Evolutionary conservation across 1,139 yeast species (phyloP).

Genomic region (Pichia sp.): DNA sequence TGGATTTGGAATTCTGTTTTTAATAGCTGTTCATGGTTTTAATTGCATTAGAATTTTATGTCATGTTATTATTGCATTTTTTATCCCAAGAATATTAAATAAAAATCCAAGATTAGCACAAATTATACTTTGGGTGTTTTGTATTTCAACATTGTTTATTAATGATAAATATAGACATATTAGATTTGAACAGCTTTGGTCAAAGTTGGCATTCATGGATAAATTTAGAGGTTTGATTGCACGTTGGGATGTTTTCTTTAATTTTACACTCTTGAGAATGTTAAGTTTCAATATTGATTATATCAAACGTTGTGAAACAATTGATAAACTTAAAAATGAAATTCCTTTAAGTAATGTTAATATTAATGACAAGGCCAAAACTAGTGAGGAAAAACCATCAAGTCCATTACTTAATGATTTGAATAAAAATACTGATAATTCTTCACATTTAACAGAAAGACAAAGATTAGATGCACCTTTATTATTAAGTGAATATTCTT

Average conservation of each 20-base stretch:
- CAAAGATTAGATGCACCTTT: constrained; percentile 64
- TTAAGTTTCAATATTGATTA: constrained; percentile 80
- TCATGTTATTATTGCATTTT: constrained; percentile 52
- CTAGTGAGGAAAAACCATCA: constrained; percentile 19
- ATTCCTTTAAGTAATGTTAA: constrained; percentile 5
- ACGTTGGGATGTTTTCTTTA: constrained; percentile 95
- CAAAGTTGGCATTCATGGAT: constrained; percentile 44
- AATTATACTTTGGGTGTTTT: constrained; percentile 64
- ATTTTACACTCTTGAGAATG: constrained; percentile 79
- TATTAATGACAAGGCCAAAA: constrained; percentile 12
- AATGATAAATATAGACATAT: constrained; percentile 62
- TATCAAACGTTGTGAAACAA: constrained; percentile 36
- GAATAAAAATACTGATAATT: constrained; percentile 25
- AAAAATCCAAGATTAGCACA: constrained; percentile 32
- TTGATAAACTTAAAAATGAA: constrained; percentile 12
- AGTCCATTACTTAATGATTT: constrained; percentile 9
- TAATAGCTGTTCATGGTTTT: constrained; percentile 77
- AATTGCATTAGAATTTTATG: constrained; percentile 55
- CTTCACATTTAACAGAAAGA: constrained; percentile 47
- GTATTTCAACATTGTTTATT: constrained; percentile 65
- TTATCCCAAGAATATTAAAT: constrained; percentile 39
- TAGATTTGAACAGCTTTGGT: constrained; percentile 39
- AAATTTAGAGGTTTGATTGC: constrained; percentile 68
- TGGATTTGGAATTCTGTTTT: constrained; percentile 60
- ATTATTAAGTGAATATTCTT: constrained; percentile 51